Evolutionary conservation across 2,329 filamentous ascomycete genomes (phyloP), one percentile per base, ranked within the genome.

Genomic region (Ophiostoma pallidulum): DNA sequence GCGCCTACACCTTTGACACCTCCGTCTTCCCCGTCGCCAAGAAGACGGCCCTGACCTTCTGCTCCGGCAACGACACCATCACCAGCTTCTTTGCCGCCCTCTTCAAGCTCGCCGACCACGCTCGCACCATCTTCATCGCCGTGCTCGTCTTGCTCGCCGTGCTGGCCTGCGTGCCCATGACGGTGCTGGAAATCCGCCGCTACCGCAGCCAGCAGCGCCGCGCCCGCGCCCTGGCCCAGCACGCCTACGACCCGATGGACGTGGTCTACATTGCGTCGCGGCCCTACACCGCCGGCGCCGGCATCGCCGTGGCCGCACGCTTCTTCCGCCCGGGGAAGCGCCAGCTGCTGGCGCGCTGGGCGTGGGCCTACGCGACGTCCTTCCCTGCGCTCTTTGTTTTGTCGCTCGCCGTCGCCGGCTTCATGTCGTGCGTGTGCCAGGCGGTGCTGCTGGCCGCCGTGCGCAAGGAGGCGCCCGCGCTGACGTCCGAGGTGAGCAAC

Each of bases 251-350:
- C 59, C 77, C 84, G 1, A 80, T 95, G 74, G 91, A 97, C 61
- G 80, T 90, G 31, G 78, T 94, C 36, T 94, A 96, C 66, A 84
- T 96, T 55, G 80, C 84, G 28, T 90, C 87, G 29, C 79, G 88
- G 19, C 89, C 91, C 2, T 79, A 83, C 57, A 86, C 88, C 1
- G 78, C 87, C 1, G 73, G 74, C 2, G 68, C 75, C 24, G 91
- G 90, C 35, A 75, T 95, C 61, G 82, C 77, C 65, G 57, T 86
- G 18, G 78, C 85, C 7, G 75, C 74, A 44, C 74, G 70, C 49
- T 26, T 19, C 20, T 80, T 91, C 65, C 12, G 7, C 77, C 75
- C 45, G 29, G 64, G 77, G 64, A 67, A 82, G 56, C 75, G 78
- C 44, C 82, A 88, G 62, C 77, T 86, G 39, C 73, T 95, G 36